phyloP scores from a whole-genome alignment of 2,329 filamentous ascomycete species.

The Fusarium sp. region DNA sequence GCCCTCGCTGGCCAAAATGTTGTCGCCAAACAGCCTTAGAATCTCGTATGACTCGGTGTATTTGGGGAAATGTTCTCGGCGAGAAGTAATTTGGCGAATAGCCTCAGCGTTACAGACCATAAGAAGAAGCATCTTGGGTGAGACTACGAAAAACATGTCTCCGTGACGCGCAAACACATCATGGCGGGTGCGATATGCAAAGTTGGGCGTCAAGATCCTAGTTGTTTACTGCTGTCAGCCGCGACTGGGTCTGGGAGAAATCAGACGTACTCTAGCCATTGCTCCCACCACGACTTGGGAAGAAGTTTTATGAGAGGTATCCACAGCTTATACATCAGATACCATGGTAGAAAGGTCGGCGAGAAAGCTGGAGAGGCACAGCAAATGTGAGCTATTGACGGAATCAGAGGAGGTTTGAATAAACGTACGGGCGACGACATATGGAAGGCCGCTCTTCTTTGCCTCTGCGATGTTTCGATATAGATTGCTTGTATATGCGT shows the following conservation, averaged over 20 bases:
- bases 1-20: conserved; percentile 76
- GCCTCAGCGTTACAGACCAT: conserved; percentile 71
- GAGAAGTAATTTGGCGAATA: conserved; percentile 70
- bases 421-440: conserved; percentile 62
- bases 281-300: conserved; percentile 63
- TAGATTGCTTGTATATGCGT: conserved; percentile 48
- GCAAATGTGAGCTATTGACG: background rate
- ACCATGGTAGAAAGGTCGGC: conserved; percentile 63
- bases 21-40: conserved; percentile 68
- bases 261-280: conserved; percentile 66
- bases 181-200: conserved; percentile 65
- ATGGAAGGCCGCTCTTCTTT: conserved; percentile 61
- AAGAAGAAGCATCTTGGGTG: conserved; percentile 62
- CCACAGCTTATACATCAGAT: conserved; percentile 63
- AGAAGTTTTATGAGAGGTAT: conserved; percentile 64
- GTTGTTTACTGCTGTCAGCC: conserved; percentile 13
- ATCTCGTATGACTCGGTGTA: conserved; percentile 49
- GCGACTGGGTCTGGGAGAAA: background rate
- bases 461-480: conserved; percentile 59
- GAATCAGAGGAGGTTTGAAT: background rate
- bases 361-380: conserved; percentile 52
- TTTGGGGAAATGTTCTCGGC: conserved; percentile 74
- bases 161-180: conserved; percentile 66
- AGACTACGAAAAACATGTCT: conserved; percentile 72
- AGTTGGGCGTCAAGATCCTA: conserved; percentile 67